Percentiles rank a stretch among this genome's conserved stretches.
Evolutionary conservation across 306 rosid genomes (phyloP).

Genomic region (Quercus ilex): DNA sequence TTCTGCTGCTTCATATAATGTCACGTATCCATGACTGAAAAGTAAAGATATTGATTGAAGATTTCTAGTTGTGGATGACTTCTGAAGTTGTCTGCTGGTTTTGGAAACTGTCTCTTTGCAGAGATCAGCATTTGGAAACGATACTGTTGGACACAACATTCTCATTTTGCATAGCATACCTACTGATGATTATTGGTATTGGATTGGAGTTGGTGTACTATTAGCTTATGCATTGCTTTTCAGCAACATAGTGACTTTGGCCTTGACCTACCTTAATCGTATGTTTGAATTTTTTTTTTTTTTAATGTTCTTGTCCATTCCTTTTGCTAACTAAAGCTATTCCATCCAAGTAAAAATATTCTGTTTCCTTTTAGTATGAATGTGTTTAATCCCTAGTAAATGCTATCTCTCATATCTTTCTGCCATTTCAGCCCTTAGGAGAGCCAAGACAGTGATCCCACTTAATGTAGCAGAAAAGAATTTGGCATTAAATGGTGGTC

Average conservation of each 20-base stretch:
- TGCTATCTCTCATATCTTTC: neutral
- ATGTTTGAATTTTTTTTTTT: conserved; percentile 34
- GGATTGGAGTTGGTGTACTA: conserved; percentile 58
- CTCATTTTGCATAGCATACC: conserved; percentile 57
- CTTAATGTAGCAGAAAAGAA: conserved; percentile 35
- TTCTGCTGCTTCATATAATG: neutral
- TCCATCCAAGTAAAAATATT: neutral
- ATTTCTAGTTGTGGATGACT: neutral
- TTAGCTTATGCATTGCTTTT: conserved; percentile 46
- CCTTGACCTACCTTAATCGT: conserved; percentile 77
- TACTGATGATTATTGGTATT: conserved; percentile 60
- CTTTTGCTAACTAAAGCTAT: neutral
- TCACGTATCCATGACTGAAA: neutral
- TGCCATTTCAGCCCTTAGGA: conserved; percentile 47
- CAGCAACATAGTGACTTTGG: conserved; percentile 60
- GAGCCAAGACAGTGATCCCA: conserved; percentile 51
- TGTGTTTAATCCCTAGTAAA: neutral
- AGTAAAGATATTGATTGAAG: neutral
- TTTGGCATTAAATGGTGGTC: conserved; percentile 38
- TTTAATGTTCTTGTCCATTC: neutral
- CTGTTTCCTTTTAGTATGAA: neutral
- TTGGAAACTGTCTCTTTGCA: conserved; percentile 31
- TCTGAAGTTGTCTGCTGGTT: conserved; percentile 12
- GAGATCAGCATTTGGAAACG: conserved; percentile 45
- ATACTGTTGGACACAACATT: conserved; percentile 55